Percentiles rank a stretch among this genome's conserved stretches.
phyloP scores from a whole-genome alignment of 176 grass and related monocot species.

The Triticum dicoccoides region DNA sequence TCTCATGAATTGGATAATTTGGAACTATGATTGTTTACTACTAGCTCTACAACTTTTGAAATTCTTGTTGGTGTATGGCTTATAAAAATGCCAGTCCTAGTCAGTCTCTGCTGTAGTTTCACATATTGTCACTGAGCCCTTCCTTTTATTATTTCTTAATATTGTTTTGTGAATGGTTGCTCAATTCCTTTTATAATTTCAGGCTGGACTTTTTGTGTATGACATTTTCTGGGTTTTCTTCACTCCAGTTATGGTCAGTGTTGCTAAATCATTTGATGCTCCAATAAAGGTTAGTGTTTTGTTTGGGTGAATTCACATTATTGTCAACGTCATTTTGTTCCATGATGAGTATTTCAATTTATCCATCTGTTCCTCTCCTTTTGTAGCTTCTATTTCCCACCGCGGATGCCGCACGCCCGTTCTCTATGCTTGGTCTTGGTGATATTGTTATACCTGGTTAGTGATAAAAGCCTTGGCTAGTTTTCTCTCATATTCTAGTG shows the following conservation, averaged over 20 bases:
- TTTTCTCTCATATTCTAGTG: not conserved
- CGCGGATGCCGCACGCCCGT: conserved; percentile 67
- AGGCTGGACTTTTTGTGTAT: conserved; percentile 89
- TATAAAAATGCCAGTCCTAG: conserved; percentile 18
- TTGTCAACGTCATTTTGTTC: not conserved
- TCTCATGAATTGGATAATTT: not conserved
- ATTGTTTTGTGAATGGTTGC: not conserved
- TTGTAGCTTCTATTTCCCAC: conserved; percentile 90
- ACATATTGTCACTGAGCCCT: not conserved
- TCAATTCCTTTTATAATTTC: conserved; percentile 12
- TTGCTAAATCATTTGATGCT: conserved; percentile 99
- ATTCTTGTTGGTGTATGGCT: not conserved
- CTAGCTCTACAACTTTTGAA: not conserved
- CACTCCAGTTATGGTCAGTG: conserved; percentile 98
- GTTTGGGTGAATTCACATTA: not conserved
- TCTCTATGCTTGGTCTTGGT: conserved; percentile 98
- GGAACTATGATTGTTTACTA: not conserved
- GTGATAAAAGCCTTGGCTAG: not conserved
- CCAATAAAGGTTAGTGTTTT: conserved; percentile 80
- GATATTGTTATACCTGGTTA: conserved; percentile 98
- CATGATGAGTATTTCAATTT: not conserved
- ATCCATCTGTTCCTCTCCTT: conserved; percentile 8
- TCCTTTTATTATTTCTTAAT: not conserved
- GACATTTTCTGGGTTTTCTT: conserved; percentile 99
- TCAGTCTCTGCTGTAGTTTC: conserved; percentile 13